Evolutionary conservation across 2,329 filamentous ascomycete species (phyloP).

Genomic region (Penicillium sp.): DNA sequence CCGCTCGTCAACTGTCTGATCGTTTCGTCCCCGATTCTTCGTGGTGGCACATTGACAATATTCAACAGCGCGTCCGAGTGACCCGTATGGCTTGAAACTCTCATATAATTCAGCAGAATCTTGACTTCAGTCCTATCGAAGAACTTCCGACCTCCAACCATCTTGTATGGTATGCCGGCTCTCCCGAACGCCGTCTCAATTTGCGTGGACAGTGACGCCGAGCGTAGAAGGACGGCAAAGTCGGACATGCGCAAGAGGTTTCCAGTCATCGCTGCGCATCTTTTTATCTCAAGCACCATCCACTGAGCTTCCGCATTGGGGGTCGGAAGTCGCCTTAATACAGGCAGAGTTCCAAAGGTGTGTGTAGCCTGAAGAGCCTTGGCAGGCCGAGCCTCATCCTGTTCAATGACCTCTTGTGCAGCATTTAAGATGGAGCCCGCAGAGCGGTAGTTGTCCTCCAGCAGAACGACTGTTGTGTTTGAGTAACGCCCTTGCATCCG

Average conservation of each 20-base stretch:
- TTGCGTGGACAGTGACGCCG: conserved; percentile 77
- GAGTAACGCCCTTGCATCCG: conserved; percentile 76
- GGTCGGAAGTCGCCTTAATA: conserved; percentile 72
- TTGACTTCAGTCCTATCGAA: conserved; percentile 92
- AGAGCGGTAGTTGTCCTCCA: conserved; percentile 94
- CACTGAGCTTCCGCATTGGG: conserved; percentile 77
- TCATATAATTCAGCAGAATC: conserved; percentile 81
- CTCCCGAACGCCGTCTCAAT: conserved; percentile 81
- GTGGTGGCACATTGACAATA: conserved; percentile 80
- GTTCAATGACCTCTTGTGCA: conserved; percentile 84
- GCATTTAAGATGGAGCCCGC: conserved; percentile 79
- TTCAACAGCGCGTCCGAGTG: conserved; percentile 84
- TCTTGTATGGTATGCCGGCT: conserved; percentile 80
- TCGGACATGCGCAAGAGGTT: conserved; percentile 73
- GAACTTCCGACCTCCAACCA: conserved; percentile 89
- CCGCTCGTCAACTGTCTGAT: conserved; percentile 74
- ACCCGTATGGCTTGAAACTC: conserved; percentile 78
- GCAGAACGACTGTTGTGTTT: conserved; percentile 75
- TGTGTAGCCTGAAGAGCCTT: conserved; percentile 82
- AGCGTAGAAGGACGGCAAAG: conserved; percentile 83
- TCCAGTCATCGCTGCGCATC: conserved; percentile 70
- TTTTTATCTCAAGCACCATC: conserved; percentile 81
- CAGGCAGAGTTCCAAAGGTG: conserved; percentile 74
- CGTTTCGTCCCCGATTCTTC: conserved; percentile 78
- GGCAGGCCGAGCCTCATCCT: conserved; percentile 76